These are phyloP conservation scores for Phytophthora podocarpi DNA, from an alignment of 352 stramenopile genomes.

Conservation along the genomic window DNA sequence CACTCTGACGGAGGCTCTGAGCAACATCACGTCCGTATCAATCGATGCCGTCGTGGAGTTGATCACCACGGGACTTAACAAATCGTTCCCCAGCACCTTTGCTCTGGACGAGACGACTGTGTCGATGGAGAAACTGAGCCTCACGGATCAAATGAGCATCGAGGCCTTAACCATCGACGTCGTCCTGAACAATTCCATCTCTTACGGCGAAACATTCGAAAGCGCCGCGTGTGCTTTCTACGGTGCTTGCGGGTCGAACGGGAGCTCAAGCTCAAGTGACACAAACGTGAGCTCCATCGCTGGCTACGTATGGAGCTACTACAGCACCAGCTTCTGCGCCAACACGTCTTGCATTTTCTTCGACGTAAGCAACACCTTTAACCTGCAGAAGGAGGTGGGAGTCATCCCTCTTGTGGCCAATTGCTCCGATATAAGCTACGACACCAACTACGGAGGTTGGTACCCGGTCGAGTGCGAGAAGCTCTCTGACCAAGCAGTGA, in stretches of 20 bases:
- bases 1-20: conserved; percentile 30
- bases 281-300: conserved; percentile 6
- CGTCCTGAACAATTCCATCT: conserved; percentile 18
- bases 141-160: conserved; percentile 34
- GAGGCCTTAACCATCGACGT: conserved; percentile 38
- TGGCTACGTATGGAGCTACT: conserved; percentile 33
- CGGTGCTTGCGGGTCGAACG: conserved; percentile 9
- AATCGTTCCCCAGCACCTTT: conserved; percentile 34
- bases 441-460: conserved; percentile 45
- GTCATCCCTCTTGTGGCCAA: conserved; percentile 36
- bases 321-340: conserved; percentile 37
- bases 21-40: conserved; percentile 10
- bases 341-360: conserved; percentile 43
- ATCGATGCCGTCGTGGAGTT: conserved; percentile 28
- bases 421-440: conserved; percentile 44
- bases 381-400: conserved; percentile 43
- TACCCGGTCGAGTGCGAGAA: conserved; percentile 38
- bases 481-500: conserved; percentile 31
- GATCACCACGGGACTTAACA: conserved; percentile 32
- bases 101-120: conserved; percentile 31
- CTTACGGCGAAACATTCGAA: conserved; percentile 28
- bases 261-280: conserved; percentile 3
- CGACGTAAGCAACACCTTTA: conserved; percentile 35
- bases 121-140: conserved; percentile 27
- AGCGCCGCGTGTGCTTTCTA: conserved; percentile 13